Base-by-base conservation (phyloP, 2,329 filamentous ascomycete species). In the Aspergillus chevalieri region DNA sequence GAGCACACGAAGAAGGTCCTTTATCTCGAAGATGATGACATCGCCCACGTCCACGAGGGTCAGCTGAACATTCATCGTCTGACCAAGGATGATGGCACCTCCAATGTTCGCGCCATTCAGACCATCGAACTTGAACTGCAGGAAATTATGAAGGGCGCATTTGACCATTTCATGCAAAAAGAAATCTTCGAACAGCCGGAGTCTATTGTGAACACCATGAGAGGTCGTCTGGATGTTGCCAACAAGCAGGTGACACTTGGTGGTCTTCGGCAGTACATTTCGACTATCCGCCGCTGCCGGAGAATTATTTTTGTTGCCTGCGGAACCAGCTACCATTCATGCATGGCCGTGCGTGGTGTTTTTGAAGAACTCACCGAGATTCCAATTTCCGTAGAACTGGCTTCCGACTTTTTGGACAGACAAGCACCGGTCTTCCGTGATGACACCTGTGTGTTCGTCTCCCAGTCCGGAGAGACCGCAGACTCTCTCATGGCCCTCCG, bases 141-240 rank as follows among this genome's bases (percentile, higher is more conserved):
- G 79, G 91, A 98, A 79, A 98, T 98, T 75, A 98, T 98, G 93
- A 98, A 98, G 86, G 93, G 93, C 74, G 94, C 93, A 71, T 98
- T 97, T 75, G 93, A 98, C 73, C 93, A 98, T 78, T 98, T 96
- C 81, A 98, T 98, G 93, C 93, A 98, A 74, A 98, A 98, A 84
- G 93, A 98, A 74, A 98, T 98, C 67, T 98, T 98, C 73, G 93
- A 98, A 81, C 93, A 98, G 79, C 93, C 93, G 67, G 93, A 98
- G 77, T 98, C 93, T 12, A 89, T 98, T 54, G 85, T 98, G 78
- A 98, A 98, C 82, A 96, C 93, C 60, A 98, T 98, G 93, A 89
- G 93, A 84, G 93, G 93, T 75, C 93, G 93, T 77, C 79, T 98
- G 64, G 93, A 98, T 73, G 80, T 87, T 52, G 86, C 84, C 64